These are phyloP conservation scores for Backusella circina DNA, from an alignment of 192 early-diverging fungal species.

Conservation along the genomic window DNA sequence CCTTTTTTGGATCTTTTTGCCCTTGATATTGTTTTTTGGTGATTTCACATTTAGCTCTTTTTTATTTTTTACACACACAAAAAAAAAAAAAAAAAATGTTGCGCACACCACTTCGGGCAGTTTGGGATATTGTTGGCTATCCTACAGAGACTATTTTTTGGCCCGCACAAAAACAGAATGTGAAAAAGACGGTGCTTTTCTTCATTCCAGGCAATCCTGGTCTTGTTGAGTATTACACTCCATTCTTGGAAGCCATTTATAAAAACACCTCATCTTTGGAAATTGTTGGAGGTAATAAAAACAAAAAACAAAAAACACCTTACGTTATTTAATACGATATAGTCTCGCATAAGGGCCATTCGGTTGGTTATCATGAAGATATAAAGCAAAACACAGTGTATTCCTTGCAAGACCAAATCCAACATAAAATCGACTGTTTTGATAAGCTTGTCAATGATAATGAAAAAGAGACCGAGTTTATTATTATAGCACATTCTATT, in stretches of 20 bases:
- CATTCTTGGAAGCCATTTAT: slow-evolving; percentile 63
- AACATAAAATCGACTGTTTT: slow-evolving; percentile 63
- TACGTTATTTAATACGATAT: too few species aligned
- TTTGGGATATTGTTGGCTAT: slow-evolving; percentile 26
- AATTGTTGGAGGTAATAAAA: slow-evolving; percentile 53
- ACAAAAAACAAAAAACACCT: background rate
- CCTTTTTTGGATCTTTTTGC: background rate
- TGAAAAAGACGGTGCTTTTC: slow-evolving; percentile 45
- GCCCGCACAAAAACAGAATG: slow-evolving; percentile 12
- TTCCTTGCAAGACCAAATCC: slow-evolving; percentile 58
- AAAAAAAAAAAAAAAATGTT: background rate
- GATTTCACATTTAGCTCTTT: background rate
- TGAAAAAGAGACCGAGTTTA: slow-evolving; percentile 40
- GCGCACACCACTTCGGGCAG: slow-evolving; percentile 23
- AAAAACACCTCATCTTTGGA: slow-evolving; percentile 47
- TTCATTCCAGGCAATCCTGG: slow-evolving; percentile 78
- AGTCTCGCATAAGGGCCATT: slow-evolving; percentile 64
- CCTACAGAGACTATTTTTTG: slow-evolving; percentile 41
- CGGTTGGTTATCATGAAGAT: slow-evolving; percentile 36
- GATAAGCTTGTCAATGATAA: slow-evolving; percentile 51
- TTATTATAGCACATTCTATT: slow-evolving; percentile 66
- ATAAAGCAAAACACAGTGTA: slow-evolving; percentile 24
- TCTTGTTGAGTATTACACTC: slow-evolving; percentile 73
- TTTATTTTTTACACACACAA: background rate
- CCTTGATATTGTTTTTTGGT: background rate